Percentiles rank a stretch among this genome's conserved stretches.
These are phyloP conservation scores for Planoprotostelium fungivorum DNA, from an alignment of 78 protist species.

Conservation along the genomic window DNA sequence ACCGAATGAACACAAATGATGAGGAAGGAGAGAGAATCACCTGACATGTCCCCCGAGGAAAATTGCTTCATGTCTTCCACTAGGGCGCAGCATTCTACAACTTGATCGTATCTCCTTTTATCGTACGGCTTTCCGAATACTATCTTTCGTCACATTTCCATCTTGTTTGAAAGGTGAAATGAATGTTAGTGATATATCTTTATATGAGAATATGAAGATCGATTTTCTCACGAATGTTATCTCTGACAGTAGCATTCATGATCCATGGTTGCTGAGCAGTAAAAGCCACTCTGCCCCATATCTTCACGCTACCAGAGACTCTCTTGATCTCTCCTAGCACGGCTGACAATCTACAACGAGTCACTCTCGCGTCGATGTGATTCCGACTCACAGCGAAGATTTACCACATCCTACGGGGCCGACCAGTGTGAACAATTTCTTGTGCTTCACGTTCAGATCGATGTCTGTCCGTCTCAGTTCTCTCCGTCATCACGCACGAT, in stretches of 20 bases:
- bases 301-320: conserved; percentile 4
- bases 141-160: conserved; percentile 5
- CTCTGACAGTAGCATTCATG: conserved; percentile 73
- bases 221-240: conserved; percentile 80
- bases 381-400: conserved; percentile 44
- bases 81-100: conserved; percentile 15
- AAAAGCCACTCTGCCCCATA: conserved; percentile 6
- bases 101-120: conserved; percentile 12
- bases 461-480: no score
- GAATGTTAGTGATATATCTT: background rate
- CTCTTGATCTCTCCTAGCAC: conserved; percentile 41
- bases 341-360: background rate
- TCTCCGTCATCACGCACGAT: no score
- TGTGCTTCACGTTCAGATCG: background rate
- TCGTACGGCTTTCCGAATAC: conserved; percentile 16
- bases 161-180: background rate
- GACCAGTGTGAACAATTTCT: conserved; percentile 33
- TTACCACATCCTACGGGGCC: conserved; percentile 90
- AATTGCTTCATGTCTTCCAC: background rate
- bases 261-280: conserved; percentile 90
- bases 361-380: background rate
- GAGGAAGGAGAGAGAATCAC: background rate
- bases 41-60: background rate
- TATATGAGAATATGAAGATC: no score
- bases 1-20: background rate